Evolutionary conservation across 2,329 filamentous ascomycete species (phyloP).

Genomic region (Colletotrichum caudatum): DNA sequence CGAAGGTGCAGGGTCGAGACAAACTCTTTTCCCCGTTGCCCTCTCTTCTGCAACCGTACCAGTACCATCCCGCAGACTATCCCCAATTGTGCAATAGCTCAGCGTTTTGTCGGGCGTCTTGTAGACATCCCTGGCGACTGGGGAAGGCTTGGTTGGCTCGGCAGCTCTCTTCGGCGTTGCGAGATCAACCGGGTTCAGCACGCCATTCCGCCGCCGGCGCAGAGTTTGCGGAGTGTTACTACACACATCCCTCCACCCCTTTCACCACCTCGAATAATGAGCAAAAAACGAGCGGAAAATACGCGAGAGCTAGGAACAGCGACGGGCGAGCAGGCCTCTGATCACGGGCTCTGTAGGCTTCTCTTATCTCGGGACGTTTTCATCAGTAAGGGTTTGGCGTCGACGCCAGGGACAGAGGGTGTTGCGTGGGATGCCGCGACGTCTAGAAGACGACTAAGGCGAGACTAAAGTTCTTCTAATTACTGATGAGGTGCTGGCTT

Average conservation of each 20-base stretch:
- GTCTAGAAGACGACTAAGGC: background rate
- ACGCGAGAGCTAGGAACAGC: background rate
- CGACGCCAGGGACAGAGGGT: background rate
- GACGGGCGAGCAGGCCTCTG: background rate
- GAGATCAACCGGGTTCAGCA: slow-evolving; percentile 39
- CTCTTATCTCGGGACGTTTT: background rate
- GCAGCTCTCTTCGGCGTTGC: slow-evolving; percentile 11
- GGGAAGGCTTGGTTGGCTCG: slow-evolving; percentile 1
- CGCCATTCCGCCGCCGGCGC: slow-evolving; percentile 37
- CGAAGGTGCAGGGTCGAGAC: slow-evolving; percentile 30
- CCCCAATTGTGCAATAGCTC: slow-evolving; percentile 4
- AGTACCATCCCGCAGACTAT: background rate
- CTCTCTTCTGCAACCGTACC: background rate
- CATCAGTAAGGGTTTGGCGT: background rate
- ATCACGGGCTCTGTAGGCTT: background rate
- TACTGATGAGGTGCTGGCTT: background rate
- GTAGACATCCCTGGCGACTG: slow-evolving; percentile 21
- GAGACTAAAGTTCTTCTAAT: too few relatives aligned
- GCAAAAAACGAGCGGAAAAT: background rate
- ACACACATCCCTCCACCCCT: background rate
- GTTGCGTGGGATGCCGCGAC: too few relatives aligned
- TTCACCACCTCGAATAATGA: too few relatives aligned
- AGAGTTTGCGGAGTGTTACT: slow-evolving; percentile 24
- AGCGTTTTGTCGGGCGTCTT: background rate
- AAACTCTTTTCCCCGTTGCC: background rate